Evolutionary conservation across 441 rosid genomes (phyloP).

Genomic region (Syzygium syzygioides): DNA sequence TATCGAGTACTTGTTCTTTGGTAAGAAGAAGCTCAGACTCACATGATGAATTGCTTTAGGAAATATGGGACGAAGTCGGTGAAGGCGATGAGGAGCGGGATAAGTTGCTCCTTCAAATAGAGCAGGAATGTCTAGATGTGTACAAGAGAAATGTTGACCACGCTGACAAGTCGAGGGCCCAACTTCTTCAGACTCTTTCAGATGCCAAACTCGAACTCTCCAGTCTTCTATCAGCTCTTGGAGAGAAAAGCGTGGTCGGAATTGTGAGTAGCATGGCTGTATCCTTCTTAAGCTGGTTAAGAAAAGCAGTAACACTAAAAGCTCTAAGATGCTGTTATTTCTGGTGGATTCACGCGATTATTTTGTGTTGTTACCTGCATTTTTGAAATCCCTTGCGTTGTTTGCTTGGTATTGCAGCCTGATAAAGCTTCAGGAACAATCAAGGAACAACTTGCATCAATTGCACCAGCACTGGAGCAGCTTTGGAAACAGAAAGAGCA

Average conservation of each 20-base stretch:
- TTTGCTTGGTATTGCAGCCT: slow-evolving; percentile 42
- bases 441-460: slow-evolving; percentile 91
- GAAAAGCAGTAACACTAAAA: neutral
- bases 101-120: slow-evolving; percentile 89
- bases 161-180: slow-evolving; percentile 83
- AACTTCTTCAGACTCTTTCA: slow-evolving; percentile 81
- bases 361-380: neutral
- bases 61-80: slow-evolving; percentile 99
- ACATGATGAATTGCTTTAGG: slow-evolving; percentile 28
- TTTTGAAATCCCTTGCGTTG: neutral
- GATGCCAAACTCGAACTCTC: slow-evolving; percentile 88
- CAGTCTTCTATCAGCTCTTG: slow-evolving; percentile 72
- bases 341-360: neutral
- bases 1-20: neutral
- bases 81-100: slow-evolving; percentile 89
- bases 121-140: slow-evolving; percentile 91
- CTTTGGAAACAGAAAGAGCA: slow-evolving; percentile 93
- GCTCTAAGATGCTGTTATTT: neutral
- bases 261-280: slow-evolving; percentile 38
- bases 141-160: slow-evolving; percentile 93
- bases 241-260: slow-evolving; percentile 70
- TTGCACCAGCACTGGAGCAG: slow-evolving; percentile 87
- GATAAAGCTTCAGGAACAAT: slow-evolving; percentile 79
- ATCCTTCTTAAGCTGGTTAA: neutral
- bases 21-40: neutral